phyloP scores from a whole-genome alignment of 148 eudicot species.

The Cornus suecica region DNA sequence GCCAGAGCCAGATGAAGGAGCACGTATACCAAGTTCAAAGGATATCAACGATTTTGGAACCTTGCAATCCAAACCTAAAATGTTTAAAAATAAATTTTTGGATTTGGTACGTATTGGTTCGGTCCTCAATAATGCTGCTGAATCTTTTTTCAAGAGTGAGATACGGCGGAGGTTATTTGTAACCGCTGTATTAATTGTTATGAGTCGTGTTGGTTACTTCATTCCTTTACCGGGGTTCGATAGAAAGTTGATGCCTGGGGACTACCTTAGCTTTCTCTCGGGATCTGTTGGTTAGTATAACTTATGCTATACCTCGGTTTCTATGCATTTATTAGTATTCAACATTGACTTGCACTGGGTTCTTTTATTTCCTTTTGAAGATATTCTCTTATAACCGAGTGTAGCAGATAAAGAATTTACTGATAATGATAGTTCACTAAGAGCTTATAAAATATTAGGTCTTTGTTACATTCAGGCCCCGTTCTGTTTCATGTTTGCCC shows the following conservation, averaged over 20 bases:
- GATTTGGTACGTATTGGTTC: slow-evolving; percentile 68
- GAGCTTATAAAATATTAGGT: not conserved
- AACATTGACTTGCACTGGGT: not conserved
- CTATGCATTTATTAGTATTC: not conserved
- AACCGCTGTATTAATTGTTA: slow-evolving; percentile 66
- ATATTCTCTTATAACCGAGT: not conserved
- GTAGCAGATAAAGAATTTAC: not conserved
- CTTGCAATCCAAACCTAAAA: slow-evolving; percentile 27
- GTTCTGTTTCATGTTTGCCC: not conserved
- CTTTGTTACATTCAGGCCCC: not conserved
- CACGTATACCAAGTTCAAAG: slow-evolving; percentile 15
- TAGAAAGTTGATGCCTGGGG: slow-evolving; percentile 78
- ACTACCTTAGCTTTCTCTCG: slow-evolving; percentile 78
- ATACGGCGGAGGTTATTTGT: slow-evolving; percentile 89
- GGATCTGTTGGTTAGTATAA: slow-evolving; percentile 74
- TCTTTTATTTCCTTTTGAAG: not conserved
- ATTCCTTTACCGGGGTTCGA: slow-evolving; percentile 97
- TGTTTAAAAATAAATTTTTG: slow-evolving; percentile 68
- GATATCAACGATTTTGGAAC: slow-evolving; percentile 19
- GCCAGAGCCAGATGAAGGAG: slow-evolving; percentile 30
- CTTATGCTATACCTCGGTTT: not conserved
- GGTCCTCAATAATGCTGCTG: slow-evolving; percentile 64
- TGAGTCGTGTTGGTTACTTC: slow-evolving; percentile 89
- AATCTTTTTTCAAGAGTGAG: slow-evolving; percentile 97
- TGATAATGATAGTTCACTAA: not conserved